Base-by-base conservation (phyloP, 2,329 filamentous ascomycete species). In the Pyrenochaeta sp. region DNA sequence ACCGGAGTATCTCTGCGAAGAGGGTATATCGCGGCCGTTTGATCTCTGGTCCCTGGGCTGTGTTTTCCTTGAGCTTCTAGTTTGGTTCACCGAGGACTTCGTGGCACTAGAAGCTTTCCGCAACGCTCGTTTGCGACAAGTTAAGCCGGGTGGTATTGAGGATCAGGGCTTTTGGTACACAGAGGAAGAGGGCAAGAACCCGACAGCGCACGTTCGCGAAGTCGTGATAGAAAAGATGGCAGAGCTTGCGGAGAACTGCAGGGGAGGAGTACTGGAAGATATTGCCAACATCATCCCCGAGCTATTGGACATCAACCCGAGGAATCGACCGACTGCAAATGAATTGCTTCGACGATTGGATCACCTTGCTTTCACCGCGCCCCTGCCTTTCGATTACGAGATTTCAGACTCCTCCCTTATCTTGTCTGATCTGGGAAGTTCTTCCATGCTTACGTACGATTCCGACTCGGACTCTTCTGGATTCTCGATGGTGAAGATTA, bases 41-140 rank as follows among this genome's bases (percentile, higher is more conserved):
- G 74, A 77, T 39, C 65, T 71, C 2, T 76, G 72, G 74, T 71
- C 73, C 9, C 41, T 67, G 2, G 62, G 62, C 3, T 63, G 59
- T 28, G 42, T 65, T 2, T 55, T 51, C 23, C 49, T 58, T 10
- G 61, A 63, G 23, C 37, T 55, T 6, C 47, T 51, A 7, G 48
- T 61, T 1, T 67, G 63, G 63, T 42, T 51, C 10, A 27, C 48
- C 1, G 35, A 44, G 19, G 60, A 54, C 9, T 28, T 26, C n/a
- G 15, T 28, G 2, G 35, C 35, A 15, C 7, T 40, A n/a, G 9
- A 10, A 8, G 9, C n/a, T 3, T 40, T 40, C 20, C 37, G 37
- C 13, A 19, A 7, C 2, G 37, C n/a, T 23, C 37, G 37, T 19
- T 3, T 24, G 1, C 7, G 27, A 2, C 19, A 23, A 18, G 29